These are phyloP conservation scores for Chrysoporthe puriensis DNA, from an alignment of 2,329 filamentous ascomycete genomes.

Conservation along the genomic window DNA sequence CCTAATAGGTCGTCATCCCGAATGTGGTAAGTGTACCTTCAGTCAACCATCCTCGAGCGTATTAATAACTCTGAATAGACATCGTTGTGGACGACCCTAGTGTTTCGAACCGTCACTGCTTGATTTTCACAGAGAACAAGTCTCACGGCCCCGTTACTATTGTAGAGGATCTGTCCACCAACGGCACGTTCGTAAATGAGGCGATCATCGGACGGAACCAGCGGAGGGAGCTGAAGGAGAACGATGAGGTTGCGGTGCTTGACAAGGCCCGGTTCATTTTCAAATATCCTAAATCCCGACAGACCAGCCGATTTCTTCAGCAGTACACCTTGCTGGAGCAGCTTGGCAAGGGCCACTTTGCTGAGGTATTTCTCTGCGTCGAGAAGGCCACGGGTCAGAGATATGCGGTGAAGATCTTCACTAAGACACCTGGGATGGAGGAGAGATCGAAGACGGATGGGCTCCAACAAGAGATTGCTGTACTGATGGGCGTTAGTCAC, in stretches of 20 bases:
- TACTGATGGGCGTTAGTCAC: conserved; percentile 96
- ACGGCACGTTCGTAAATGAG: conserved; percentile 96
- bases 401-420: conserved; percentile 94
- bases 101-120: conserved; percentile 83
- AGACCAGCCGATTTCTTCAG: conserved; percentile 78
- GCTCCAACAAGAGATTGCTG: conserved; percentile 92
- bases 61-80: conserved; percentile 50
- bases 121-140: conserved; percentile 44
- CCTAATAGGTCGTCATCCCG: conserved; percentile 87
- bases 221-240: conserved; percentile 82
- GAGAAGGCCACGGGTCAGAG: conserved; percentile 81
- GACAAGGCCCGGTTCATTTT: conserved; percentile 89
- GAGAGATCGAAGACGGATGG: conserved; percentile 84
- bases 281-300: conserved; percentile 77
- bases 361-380: conserved; percentile 87
- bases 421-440: conserved; percentile 79
- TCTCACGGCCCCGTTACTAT: conserved; percentile 63
- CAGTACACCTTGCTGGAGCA: conserved; percentile 85
- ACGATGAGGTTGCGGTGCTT: conserved; percentile 87
- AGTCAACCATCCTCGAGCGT: conserved; percentile 5
- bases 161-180: conserved; percentile 90
- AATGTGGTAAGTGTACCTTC: conserved; percentile 72
- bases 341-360: conserved; percentile 93
- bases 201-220: conserved; percentile 90
- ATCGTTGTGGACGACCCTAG: conserved; percentile 75